These are phyloP conservation scores for Sporothrix luriei DNA, from an alignment of 2,329 filamentous ascomycete genomes.

Conservation along the genomic window DNA sequence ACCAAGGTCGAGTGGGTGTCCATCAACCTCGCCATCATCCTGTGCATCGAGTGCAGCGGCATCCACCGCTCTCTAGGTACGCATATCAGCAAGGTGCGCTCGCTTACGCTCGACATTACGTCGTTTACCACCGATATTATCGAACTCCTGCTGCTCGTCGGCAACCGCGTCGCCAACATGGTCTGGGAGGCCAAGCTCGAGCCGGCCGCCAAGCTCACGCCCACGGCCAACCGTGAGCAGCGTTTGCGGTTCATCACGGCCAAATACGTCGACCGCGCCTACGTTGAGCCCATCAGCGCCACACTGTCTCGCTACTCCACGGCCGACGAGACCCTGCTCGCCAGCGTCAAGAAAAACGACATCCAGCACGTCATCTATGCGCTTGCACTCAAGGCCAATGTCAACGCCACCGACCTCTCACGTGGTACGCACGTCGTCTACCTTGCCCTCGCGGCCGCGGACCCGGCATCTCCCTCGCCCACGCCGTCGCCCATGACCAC, in stretches of 20 bases:
- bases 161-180: conserved; percentile 94
- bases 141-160: conserved; percentile 85
- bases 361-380: conserved; percentile 92
- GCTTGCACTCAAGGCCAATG: conserved; percentile 80
- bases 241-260: conserved; percentile 91
- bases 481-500: conserved; percentile 41
- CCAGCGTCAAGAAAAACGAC: conserved; percentile 94
- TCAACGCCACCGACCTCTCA: conserved; percentile 82
- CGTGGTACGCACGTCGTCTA: conserved; percentile 87
- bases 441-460: conserved; percentile 86
- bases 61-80: conserved; percentile 96
- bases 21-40: conserved; percentile 92
- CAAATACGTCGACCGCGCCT: conserved; percentile 87
- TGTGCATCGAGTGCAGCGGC: conserved; percentile 97
- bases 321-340: conserved; percentile 84
- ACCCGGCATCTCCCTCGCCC: conserved; percentile 74
- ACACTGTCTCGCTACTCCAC: conserved; percentile 75
- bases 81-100: conserved; percentile 96
- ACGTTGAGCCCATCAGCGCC: conserved; percentile 74
- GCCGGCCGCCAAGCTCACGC: conserved; percentile 68
- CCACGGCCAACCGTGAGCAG: conserved; percentile 83
- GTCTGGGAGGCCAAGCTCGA: conserved; percentile 91
- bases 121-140: conserved; percentile 97
- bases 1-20: conserved; percentile 98
- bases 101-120: conserved; percentile 89